Evolutionary conservation across 2,329 filamentous ascomycete genomes (phyloP).

Genomic region (Blumeriella jaapii): DNA sequence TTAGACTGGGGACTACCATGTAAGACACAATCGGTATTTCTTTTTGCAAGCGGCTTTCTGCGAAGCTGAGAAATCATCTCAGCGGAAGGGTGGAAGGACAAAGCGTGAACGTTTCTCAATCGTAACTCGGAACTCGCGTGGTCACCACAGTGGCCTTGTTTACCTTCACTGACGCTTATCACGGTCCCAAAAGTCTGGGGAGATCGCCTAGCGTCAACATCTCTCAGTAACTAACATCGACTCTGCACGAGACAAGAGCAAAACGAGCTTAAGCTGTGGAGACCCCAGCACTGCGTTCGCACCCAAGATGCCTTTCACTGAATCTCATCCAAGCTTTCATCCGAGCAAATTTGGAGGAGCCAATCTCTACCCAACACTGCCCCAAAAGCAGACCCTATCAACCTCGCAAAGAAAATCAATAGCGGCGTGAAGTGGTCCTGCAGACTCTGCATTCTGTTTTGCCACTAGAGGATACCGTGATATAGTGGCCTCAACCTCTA

Average conservation of each 20-base stretch:
- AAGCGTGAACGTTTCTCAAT: too few species aligned
- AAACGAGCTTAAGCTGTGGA: constrained; percentile 7
- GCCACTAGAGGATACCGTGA: constrained; percentile 15
- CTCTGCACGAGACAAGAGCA: constrained; percentile 15
- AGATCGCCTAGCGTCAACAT: constrained; percentile 18
- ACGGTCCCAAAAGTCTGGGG: constrained; percentile 14
- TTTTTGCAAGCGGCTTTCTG: too few species aligned
- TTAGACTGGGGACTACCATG: constrained; percentile 8
- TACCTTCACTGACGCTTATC: constrained; percentile 13
- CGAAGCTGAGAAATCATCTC: too few species aligned
- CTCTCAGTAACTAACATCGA: constrained; percentile 15
- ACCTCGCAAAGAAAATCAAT: constrained; percentile 6
- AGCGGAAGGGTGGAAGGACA: too few species aligned
- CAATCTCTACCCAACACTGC: constrained; percentile 9
- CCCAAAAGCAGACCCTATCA: constrained; percentile 13
- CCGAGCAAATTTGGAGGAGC: constrained; percentile 14
- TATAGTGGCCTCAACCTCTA: constrained; percentile 5
- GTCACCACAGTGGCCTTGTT: constrained; percentile 22
- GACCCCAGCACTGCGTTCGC: constrained; percentile 9
- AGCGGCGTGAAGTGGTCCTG: constrained; percentile 16
- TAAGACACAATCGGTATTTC: constrained; percentile 1
- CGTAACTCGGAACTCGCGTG: constrained; percentile 14
- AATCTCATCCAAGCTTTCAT: too few species aligned
- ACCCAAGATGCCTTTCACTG: background rate
- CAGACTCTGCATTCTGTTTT: constrained; percentile 14